Conservation (phyloP, 2,329 filamentous ascomycete species). For the Exophiala aquamarina region DNA sequence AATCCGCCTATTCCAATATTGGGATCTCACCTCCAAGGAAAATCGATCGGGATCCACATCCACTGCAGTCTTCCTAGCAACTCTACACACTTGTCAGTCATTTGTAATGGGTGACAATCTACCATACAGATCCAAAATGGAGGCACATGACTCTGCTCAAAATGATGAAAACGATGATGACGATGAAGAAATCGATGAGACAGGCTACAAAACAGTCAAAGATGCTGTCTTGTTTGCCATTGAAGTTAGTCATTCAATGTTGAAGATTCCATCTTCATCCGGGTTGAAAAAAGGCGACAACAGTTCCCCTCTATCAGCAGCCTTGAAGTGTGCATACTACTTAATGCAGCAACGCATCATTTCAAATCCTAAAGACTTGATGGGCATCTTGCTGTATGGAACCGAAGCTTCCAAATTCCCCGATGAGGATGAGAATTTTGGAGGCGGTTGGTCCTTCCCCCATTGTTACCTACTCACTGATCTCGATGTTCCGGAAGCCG, state of each 20-base stretch:
- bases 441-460: slow-evolving; percentile 68
- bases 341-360: slow-evolving; percentile 99
- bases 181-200: slow-evolving; percentile 48
- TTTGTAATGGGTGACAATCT: slow-evolving; percentile 22
- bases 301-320: slow-evolving; percentile 77
- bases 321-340: slow-evolving; percentile 89
- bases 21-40: too few species aligned
- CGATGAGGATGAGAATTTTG: slow-evolving; percentile 59
- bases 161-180: slow-evolving; percentile 45
- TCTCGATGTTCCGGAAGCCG: slow-evolving; percentile 80
- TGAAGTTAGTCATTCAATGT: slow-evolving; percentile 86
- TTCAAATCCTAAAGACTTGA: slow-evolving; percentile 93
- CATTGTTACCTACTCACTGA: slow-evolving; percentile 91
- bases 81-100: too few species aligned
- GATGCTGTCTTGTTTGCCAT: slow-evolving; percentile 99
- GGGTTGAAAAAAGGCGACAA: slow-evolving; percentile 73
- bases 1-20: too few species aligned
- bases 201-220: slow-evolving; percentile 82
- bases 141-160: slow-evolving; percentile 35
- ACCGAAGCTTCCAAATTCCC: slow-evolving; percentile 82
- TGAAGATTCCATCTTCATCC: slow-evolving; percentile 62
- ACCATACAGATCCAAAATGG: slow-evolving; percentile 33
- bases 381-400: slow-evolving; percentile 89
- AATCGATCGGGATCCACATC: too few species aligned
- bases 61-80: too few species aligned